A percentile compares a stretch with the other conserved stretches of the same genome.
Conservation (phyloP, 2,329 filamentous ascomycete genomes). For the Xylariaceae sp. region DNA sequence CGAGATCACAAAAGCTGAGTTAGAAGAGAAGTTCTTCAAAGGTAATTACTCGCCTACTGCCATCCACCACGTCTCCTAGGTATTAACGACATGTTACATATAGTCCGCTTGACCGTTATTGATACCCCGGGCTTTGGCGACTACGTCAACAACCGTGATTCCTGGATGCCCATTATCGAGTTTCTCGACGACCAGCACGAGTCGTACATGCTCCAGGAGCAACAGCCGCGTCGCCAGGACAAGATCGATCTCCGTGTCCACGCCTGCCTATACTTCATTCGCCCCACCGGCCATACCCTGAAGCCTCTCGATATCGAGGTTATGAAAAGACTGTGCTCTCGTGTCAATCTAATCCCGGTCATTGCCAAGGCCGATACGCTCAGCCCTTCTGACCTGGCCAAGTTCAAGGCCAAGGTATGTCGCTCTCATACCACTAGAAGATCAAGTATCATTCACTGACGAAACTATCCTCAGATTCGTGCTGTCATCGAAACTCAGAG, state of each 20-base stretch:
- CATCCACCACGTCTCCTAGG: not conserved
- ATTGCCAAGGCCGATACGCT: conserved; percentile 98
- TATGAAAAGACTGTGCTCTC: conserved; percentile 97
- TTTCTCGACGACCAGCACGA: conserved; percentile 99
- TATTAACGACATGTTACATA: conserved; percentile 18
- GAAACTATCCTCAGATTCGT: conserved; percentile 61
- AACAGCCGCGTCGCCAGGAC: conserved; percentile 94
- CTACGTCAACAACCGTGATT: conserved; percentile 99
- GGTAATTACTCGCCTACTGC: conserved; percentile 48
- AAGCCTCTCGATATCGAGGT: conserved; percentile 99
- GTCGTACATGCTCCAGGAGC: conserved; percentile 99
- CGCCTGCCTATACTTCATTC: conserved; percentile 97
- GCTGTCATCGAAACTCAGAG: conserved; percentile 96
- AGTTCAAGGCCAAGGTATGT: conserved; percentile 91
- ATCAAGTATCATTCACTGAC: conserved; percentile 2
- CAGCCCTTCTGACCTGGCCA: conserved; percentile 83
- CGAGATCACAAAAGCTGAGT: conserved; percentile 98
- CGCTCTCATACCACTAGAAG: not conserved
- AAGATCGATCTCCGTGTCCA: conserved; percentile 99
- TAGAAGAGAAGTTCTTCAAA: conserved; percentile 99
- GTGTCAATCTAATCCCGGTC: conserved; percentile 97
- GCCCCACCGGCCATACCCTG: conserved; percentile 94
- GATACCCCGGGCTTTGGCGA: conserved; percentile 98
- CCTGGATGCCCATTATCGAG: conserved; percentile 99
- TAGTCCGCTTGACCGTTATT: conserved; percentile 96